Evolutionary conservation across 148 eudicot species (phyloP).

Genomic region (Tetragonia tetragonoides): DNA sequence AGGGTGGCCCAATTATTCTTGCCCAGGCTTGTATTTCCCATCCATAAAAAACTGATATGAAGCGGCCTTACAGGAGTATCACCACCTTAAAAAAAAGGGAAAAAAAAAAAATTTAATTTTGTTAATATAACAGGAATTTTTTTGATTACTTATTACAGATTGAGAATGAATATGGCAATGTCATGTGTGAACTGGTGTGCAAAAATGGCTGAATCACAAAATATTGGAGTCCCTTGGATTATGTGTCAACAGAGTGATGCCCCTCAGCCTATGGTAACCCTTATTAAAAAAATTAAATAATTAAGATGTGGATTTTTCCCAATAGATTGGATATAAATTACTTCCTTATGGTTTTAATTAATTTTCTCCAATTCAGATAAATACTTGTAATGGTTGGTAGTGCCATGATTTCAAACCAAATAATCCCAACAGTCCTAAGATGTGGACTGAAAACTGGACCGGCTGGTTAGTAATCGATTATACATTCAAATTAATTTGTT

Average conservation of each 20-base stretch:
- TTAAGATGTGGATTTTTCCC: too few relatives aligned
- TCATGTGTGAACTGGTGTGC: conserved; percentile 56
- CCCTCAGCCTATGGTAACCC: conserved; percentile 49
- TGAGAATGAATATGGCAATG: conserved; percentile 69
- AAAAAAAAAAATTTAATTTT: neutral
- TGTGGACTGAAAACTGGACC: conserved; percentile 70
- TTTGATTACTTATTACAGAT: conserved; percentile 33
- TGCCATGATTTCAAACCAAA: conserved; percentile 45
- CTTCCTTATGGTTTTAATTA: neutral
- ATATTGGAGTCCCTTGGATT: conserved; percentile 64
- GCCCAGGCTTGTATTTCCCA: conserved; percentile 43
- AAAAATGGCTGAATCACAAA: conserved; percentile 44
- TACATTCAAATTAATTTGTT: too few relatives aligned
- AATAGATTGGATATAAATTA: too few relatives aligned
- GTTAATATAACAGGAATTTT: neutral
- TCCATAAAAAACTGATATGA: too few relatives aligned
- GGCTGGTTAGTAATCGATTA: conserved; percentile 70
- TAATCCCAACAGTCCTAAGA: conserved; percentile 43
- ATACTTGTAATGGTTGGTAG: conserved; percentile 54
- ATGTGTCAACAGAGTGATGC: conserved; percentile 64
- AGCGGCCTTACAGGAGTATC: too few relatives aligned
- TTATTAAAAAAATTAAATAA: neutral
- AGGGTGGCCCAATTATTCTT: conserved; percentile 66
- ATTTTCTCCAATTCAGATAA: conserved; percentile 28
- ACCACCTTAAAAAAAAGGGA: too few relatives aligned